Percentiles rank a stretch among this genome's conserved stretches.
These are phyloP conservation scores for Lachancea lanzarotensis DNA, from an alignment of 805 yeast species.

Conservation along the genomic window DNA sequence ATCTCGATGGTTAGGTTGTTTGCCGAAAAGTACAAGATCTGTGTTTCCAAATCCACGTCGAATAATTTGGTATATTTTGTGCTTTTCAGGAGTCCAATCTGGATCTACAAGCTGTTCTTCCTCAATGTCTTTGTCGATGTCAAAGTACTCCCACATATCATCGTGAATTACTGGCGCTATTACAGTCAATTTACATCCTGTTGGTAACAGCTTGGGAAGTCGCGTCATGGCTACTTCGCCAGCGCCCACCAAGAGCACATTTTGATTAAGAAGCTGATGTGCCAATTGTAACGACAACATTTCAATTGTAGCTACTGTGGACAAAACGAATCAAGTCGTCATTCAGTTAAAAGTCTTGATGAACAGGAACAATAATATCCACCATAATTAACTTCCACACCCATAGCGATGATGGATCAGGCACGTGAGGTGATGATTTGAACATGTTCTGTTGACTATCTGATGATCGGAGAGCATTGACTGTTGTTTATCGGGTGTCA, in stretches of 20 bases:
- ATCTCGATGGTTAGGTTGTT: slow-evolving; percentile 3
- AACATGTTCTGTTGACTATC: too few relatives aligned
- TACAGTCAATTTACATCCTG: slow-evolving; percentile 29
- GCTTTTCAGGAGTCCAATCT: slow-evolving; percentile 13
- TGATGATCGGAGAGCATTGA: too few relatives aligned
- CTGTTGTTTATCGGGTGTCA: too few relatives aligned
- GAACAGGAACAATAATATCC: too few relatives aligned
- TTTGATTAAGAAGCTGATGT: slow-evolving; percentile 21
- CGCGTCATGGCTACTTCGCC: slow-evolving; percentile 33
- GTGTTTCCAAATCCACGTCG: slow-evolving; percentile 12
- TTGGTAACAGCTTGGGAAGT: slow-evolving; percentile 27
- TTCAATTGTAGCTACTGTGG: too few relatives aligned
- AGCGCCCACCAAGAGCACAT: slow-evolving; percentile 30
- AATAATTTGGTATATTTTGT: slow-evolving; percentile 16
- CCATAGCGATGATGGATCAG: neutral
- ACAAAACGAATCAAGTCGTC: too few relatives aligned
- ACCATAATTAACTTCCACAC: too few relatives aligned
- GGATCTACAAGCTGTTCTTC: slow-evolving; percentile 7
- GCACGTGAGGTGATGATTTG: neutral
- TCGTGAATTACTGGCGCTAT: slow-evolving; percentile 23
- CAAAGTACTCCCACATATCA: slow-evolving; percentile 10
- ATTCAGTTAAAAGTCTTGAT: too few relatives aligned
- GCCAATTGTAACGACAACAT: slow-evolving; percentile 25
- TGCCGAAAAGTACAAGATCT: slow-evolving; percentile 15
- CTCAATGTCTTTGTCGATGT: slow-evolving; percentile 2